These are phyloP conservation scores for Xylariaceae sp. DNA, from an alignment of 2,329 filamentous ascomycete genomes.

Conservation along the genomic window DNA sequence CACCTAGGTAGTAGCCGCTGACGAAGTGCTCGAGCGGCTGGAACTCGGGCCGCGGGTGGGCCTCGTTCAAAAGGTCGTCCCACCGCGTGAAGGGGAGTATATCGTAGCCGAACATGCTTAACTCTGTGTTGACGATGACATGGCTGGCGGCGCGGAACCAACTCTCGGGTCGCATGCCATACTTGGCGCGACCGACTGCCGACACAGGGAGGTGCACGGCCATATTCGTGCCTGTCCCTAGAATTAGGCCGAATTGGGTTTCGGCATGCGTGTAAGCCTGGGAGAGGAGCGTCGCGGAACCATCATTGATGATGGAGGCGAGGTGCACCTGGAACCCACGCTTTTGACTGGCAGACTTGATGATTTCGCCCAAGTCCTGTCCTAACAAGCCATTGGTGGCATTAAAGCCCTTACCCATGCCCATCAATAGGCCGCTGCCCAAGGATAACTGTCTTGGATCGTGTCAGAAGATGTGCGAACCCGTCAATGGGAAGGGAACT, in stretches of 20 bases:
- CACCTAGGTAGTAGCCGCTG: constrained; percentile 61
- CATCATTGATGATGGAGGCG: constrained; percentile 60
- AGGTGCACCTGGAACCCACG: constrained; percentile 50
- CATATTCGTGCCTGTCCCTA: constrained; percentile 63
- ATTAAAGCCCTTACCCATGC: constrained; percentile 62
- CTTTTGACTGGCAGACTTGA: constrained; percentile 48
- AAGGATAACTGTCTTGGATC: constrained; percentile 56
- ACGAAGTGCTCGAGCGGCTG: constrained; percentile 44
- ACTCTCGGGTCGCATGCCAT: constrained; percentile 46
- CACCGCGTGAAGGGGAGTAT: constrained; percentile 57
- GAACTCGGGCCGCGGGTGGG: constrained; percentile 42
- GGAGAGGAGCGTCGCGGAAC: constrained; percentile 59
- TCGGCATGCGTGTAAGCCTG: constrained; percentile 54
- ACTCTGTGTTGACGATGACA: constrained; percentile 62
- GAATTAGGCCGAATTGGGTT: constrained; percentile 58
- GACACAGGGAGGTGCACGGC: constrained; percentile 57
- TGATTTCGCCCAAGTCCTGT: constrained; percentile 54
- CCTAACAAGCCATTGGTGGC: constrained; percentile 54
- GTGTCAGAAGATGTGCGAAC: constrained; percentile 21
- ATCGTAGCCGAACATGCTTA: constrained; percentile 59
- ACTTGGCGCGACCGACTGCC: constrained; percentile 50
- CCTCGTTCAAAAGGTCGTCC: constrained; percentile 49
- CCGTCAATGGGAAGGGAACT: constrained; percentile 27
- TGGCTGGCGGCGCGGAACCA: constrained; percentile 57
- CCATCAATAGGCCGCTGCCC: constrained; percentile 51